Conservation (phyloP, 106 monocot genomes). For the Allium fistulosum region DNA sequence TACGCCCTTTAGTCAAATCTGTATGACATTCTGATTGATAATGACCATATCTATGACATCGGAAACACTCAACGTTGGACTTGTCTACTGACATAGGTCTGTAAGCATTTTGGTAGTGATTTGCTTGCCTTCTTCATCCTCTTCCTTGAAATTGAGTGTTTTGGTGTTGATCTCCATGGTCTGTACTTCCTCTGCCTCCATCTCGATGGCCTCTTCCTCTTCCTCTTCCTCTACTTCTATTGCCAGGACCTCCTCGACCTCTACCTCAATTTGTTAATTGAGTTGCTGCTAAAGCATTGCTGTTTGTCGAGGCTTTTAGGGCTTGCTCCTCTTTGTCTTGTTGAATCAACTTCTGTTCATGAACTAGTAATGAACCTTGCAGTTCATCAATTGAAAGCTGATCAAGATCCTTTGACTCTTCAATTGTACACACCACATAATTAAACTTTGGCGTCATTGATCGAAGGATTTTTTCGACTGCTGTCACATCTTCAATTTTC, state of each 20-base stretch:
- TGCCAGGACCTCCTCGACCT: neutral
- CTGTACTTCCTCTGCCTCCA: neutral
- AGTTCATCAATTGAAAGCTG: neutral
- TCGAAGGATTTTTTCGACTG: neutral
- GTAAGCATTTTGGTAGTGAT: neutral
- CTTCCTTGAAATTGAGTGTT: neutral
- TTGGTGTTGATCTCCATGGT: neutral
- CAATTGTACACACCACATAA: neutral
- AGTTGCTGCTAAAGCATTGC: neutral
- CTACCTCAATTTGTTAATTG: neutral
- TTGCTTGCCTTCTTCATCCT: neutral
- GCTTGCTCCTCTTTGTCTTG: neutral
- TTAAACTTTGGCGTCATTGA: neutral
- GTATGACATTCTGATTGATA: neutral
- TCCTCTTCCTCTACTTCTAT: neutral
- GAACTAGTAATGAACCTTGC: no score
- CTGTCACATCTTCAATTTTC: neutral
- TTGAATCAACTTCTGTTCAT: neutral
- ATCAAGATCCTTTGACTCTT: neutral
- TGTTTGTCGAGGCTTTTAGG: neutral
- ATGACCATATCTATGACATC: conserved; percentile 3
- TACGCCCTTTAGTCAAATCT: neutral
- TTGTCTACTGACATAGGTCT: neutral
- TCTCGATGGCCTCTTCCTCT: no score
- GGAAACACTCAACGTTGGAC: neutral